These are phyloP conservation scores for Remersonia thermophila DNA, from an alignment of 2,329 filamentous ascomycete genomes.

Conservation along the genomic window DNA sequence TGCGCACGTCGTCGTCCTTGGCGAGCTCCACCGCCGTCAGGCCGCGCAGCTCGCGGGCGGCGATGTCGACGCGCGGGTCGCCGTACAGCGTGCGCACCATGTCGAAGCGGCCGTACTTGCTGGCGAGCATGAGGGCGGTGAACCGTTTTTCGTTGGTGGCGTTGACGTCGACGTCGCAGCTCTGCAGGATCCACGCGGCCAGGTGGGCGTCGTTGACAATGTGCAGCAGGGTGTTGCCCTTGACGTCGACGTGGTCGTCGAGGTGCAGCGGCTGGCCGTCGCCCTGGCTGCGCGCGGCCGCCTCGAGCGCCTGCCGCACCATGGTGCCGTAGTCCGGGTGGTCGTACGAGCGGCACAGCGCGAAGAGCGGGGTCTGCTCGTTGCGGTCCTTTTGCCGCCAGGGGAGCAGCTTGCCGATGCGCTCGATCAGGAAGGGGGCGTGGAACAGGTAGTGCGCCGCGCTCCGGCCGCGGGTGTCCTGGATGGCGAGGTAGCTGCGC, in stretches of 20 bases:
- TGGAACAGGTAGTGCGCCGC: constrained; percentile 95
- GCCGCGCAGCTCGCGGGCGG: constrained; percentile 72
- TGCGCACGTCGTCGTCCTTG: constrained; percentile 94
- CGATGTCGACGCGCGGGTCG: constrained; percentile 76
- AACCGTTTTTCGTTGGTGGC: constrained; percentile 91
- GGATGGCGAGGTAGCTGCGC: constrained; percentile 55
- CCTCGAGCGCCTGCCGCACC: constrained; percentile 69
- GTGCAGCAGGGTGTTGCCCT: constrained; percentile 91
- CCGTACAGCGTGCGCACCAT: constrained; percentile 81
- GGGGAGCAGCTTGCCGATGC: constrained; percentile 65
- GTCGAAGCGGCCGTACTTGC: constrained; percentile 92
- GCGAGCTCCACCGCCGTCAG: constrained; percentile 91
- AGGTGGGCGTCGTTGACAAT: constrained; percentile 80
- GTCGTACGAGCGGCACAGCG: constrained; percentile 89
- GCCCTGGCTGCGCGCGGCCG: constrained; percentile 60
- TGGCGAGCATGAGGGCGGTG: constrained; percentile 93
- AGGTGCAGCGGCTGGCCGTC: constrained; percentile 74
- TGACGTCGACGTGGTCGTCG: constrained; percentile 83
- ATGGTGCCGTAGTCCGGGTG: constrained; percentile 76
- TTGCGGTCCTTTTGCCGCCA: constrained; percentile 93
- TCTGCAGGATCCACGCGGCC: constrained; percentile 60
- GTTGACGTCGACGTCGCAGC: constrained; percentile 92
- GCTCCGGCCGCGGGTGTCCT: constrained; percentile 78
- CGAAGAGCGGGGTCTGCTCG: constrained; percentile 94
- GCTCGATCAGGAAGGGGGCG: constrained; percentile 64